Conservation (phyloP, 2,329 filamentous ascomycete genomes). For the Xylaria sp. region DNA sequence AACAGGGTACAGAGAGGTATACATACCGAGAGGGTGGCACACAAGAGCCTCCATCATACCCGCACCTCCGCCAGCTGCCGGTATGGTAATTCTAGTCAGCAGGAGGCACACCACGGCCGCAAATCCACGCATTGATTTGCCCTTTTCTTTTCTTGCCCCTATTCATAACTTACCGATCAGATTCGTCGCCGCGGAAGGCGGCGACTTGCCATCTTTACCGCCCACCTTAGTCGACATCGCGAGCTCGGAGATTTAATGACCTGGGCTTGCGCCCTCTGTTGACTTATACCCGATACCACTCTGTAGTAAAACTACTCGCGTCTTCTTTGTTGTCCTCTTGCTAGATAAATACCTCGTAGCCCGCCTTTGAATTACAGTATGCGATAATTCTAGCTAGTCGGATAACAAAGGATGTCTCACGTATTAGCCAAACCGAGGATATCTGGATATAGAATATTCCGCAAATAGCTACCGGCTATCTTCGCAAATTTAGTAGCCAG, state of each 20-base stretch:
- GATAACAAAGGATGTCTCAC: constrained; percentile 3
- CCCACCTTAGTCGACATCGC: constrained; percentile 57
- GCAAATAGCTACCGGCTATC: not conserved
- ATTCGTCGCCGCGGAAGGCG: constrained; percentile 88
- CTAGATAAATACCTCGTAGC: not conserved
- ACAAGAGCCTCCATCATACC: constrained; percentile 99
- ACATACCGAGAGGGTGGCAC: constrained; percentile 88
- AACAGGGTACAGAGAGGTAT: constrained; percentile 20
- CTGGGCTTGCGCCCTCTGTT: constrained; percentile 42
- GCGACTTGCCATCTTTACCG: constrained; percentile 71
- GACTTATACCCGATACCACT: not conserved
- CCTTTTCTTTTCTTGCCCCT: not conserved
- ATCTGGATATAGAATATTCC: constrained; percentile 12
- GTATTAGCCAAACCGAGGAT: not conserved
- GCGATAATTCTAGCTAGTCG: not conserved
- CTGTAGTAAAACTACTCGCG: not conserved
- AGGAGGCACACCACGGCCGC: not conserved
- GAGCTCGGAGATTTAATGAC: constrained; percentile 14
- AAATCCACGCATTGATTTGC: too few species aligned
- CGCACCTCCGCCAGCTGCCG: constrained; percentile 87
- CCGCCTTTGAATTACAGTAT: not conserved
- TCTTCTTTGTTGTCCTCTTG: constrained; percentile 13
- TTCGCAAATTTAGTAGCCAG: not conserved
- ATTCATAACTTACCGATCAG: constrained; percentile 73
- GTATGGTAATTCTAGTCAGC: constrained; percentile 18